A percentile compares a stretch with the other conserved stretches of the same genome.
Evolutionary conservation across 108 stramenopile genomes (phyloP).

Genomic region (Skeletonema costatum): DNA sequence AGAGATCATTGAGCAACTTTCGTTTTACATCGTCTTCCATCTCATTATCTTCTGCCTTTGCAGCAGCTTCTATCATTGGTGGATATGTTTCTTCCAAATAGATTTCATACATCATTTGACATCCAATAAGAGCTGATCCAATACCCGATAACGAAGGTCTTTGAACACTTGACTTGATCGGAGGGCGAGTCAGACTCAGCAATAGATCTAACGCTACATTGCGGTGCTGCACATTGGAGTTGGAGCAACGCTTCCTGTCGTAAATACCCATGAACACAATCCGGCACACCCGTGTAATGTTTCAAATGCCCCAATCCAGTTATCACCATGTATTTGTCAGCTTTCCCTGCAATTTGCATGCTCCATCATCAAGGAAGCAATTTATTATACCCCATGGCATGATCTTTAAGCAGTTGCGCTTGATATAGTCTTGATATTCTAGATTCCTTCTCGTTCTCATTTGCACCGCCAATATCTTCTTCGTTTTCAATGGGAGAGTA

Average conservation of each 20-base stretch:
- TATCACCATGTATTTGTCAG: slow-evolving; percentile 33
- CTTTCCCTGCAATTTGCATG: slow-evolving; percentile 7
- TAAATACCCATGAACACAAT: slow-evolving; percentile 25
- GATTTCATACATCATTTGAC: slow-evolving; percentile 46
- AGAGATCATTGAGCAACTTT: slow-evolving; percentile 27
- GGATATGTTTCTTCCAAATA: slow-evolving; percentile 45
- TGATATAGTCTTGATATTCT: slow-evolving; percentile 36
- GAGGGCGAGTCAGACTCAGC: slow-evolving; percentile 6
- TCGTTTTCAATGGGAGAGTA: slow-evolving; percentile 29
- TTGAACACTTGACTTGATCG: background rate
- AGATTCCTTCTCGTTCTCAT: background rate
- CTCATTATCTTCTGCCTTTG: background rate
- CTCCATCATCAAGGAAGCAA: slow-evolving; percentile 40
- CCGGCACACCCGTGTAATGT: slow-evolving; percentile 38
- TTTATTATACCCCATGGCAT: slow-evolving; percentile 68
- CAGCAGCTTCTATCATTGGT: slow-evolving; percentile 8
- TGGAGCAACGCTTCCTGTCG: slow-evolving; percentile 4
- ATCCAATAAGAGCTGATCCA: slow-evolving; percentile 34
- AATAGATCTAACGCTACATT: slow-evolving; percentile 28
- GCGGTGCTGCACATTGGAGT: slow-evolving; percentile 2
- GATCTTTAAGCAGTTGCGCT: slow-evolving; percentile 78
- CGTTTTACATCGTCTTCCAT: slow-evolving; percentile 20
- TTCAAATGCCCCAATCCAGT: slow-evolving; percentile 26
- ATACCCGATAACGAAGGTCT: background rate
- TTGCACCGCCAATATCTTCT: background rate